Evolutionary conservation across 805 yeast genomes (phyloP), one percentile per base, ranked within the genome.

Genomic region (Phaffomyces thermotolerans): DNA sequence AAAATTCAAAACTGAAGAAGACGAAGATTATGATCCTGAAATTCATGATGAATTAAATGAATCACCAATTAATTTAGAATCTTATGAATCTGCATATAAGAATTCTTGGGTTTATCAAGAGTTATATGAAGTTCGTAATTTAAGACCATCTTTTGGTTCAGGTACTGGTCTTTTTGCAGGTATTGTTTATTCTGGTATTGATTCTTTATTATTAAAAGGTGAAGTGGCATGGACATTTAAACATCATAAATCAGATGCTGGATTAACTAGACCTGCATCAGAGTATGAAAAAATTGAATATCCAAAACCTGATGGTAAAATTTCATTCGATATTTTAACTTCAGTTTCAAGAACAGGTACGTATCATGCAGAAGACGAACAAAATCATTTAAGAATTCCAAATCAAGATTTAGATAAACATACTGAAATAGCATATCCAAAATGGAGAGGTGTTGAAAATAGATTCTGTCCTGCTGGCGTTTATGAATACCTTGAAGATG

Each of bases 381-480:
- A 77, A 52, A 84, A 93, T 52, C 99, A 93, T 67, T 72, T 93
- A 57, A 68, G 93, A 52, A 56, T 78, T n/a, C 75, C 78, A 10
- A 71, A 74, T 10, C 87, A 82, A 61, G 80, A 82, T 54, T 58
- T 75, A 52, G 68, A 73, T 23, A 69, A 74, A 52, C 96, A 91
- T 63, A 78, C 95, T 0, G 72, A 73, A 34, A 66, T 62, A 13
- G 68, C 88, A 23, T 93, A 76, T 66, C 89, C 91, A 12, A 78
- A 73, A 51, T 93, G 69, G 68, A 71, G 85, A 62, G 99, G 99
- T 18, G 72, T 93, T 18, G 99, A 93, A 64, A 81, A 79, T 58
- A 71, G 95, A 49, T 93, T 93, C 70, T 93, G 99, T 59, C 99
- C 99, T 4, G 99, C 99, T 20, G 99, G 99, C 22, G 99, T 93